These are phyloP conservation scores for Cardamine occulta DNA, from an alignment of 345 rosid species.

Conservation along the genomic window DNA sequence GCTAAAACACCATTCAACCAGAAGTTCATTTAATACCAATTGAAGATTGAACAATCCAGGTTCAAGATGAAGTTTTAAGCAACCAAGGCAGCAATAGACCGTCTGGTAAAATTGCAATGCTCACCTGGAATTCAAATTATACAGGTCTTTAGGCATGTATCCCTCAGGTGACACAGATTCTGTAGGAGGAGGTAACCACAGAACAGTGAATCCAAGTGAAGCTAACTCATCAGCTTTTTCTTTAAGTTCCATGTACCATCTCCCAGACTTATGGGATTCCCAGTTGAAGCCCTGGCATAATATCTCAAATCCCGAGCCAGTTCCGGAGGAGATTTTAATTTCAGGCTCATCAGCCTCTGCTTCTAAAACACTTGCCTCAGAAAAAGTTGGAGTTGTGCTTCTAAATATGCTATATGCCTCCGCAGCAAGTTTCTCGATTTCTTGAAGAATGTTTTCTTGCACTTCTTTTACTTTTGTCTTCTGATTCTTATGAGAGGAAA, in stretches of 20 bases:
- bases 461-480: constrained; percentile 67
- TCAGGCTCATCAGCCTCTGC: constrained; percentile 49
- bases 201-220: constrained; percentile 79
- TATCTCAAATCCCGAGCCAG: constrained; percentile 87
- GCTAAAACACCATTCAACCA: constrained; percentile 21
- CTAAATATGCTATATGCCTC: constrained; percentile 96
- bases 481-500: constrained; percentile 62
- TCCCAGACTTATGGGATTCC: constrained; percentile 93
- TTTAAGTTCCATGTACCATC: constrained; percentile 83
- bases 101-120: neutral
- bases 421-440: constrained; percentile 96
- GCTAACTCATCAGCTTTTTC: constrained; percentile 73
- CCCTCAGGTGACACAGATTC: constrained; percentile 99
- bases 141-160: constrained; percentile 94
- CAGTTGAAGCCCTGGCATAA: constrained; percentile 95
- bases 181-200: constrained; percentile 97
- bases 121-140: constrained; percentile 90
- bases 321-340: constrained; percentile 65
- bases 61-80: constrained; percentile 2
- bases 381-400: constrained; percentile 64
- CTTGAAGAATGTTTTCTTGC: constrained; percentile 85
- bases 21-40: constrained; percentile 5
- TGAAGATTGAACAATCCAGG: constrained; percentile 8
- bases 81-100: neutral
- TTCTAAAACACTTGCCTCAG: constrained; percentile 57